Evolutionary conservation across 768 basidiomycete genomes (phyloP), one percentile per base, ranked within the genome.

Genomic region (Boletus sensibilis): DNA sequence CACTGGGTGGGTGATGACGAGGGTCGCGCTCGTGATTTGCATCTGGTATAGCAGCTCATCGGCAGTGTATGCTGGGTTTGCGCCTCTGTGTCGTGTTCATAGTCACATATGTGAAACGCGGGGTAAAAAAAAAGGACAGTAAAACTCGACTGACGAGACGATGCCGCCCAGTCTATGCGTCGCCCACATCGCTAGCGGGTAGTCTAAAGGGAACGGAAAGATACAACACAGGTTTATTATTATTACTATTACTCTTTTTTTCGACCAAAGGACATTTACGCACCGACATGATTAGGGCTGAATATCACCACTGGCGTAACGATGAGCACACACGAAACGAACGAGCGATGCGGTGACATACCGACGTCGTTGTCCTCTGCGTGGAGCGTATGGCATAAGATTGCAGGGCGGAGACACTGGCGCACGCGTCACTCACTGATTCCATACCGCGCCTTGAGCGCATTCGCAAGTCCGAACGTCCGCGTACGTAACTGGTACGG

Each of bases 211-310:
- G 33, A 50, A 33, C 31, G 41, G 33, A 40, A 56, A 40, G 41
- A 13, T 34, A 48, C 13, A 35, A 43, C 41, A 45, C 14, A 29
- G n/a, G 37, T 25, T 20, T 29, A 27, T 27, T 6, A 27, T 27
- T 4, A 27, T 9, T 8, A 29, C 8, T 9, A 29, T n/a, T 21
- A 5, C 4, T n/a, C 31, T 5, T 34, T 12, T 37, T n/a, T 21
- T 29, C 48, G 25, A 35, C 31, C 2, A 14, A 37, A 42, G 50
- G 44, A 43, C 16, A 10, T 12, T 6, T 20, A 69, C 72, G 60
- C 51, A 86, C 86, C 85, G 27, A 82, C 72, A 64, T 85, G 77
- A 60, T 88, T 88, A 13, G 84, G 82, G 59, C 85, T 82, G 68
- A 82, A 82, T 37, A 88, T 62, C 63, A 85, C 83, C 41, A 86